phyloP scores from a whole-genome alignment of 192 early-diverging fungal genomes.

The Lunasporangiospora selenospora region DNA sequence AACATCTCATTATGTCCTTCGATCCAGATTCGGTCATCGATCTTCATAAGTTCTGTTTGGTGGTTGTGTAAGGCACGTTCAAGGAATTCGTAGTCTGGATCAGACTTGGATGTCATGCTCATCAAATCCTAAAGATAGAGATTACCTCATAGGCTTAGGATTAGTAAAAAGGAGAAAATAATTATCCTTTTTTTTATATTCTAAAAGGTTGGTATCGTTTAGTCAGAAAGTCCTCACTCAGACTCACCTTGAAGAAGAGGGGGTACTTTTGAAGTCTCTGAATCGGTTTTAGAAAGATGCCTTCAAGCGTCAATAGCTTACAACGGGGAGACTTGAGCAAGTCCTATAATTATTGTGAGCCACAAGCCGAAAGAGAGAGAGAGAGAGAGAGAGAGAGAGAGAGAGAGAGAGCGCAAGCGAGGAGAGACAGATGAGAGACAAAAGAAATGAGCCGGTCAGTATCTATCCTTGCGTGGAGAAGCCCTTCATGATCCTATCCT shows the following conservation, averaged over 20 bases:
- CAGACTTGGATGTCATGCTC: conserved; percentile 17
- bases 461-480: too few relatives aligned
- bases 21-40: conserved; percentile 46
- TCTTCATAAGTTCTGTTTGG: conserved; percentile 34
- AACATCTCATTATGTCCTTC: conserved; percentile 46
- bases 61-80: conserved; percentile 26
- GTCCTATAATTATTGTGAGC: conserved; percentile 8
- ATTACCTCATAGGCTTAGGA: too few relatives aligned
- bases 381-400: too few relatives aligned
- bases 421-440: too few relatives aligned
- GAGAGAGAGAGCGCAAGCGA: too few relatives aligned
- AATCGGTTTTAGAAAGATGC: conserved; percentile 53
- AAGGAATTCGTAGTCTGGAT: conserved; percentile 26
- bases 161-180: too few relatives aligned
- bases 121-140: conserved; percentile 16
- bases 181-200: too few relatives aligned
- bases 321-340: conserved; percentile 40
- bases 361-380: too few relatives aligned
- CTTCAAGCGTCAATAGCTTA: conserved; percentile 49
- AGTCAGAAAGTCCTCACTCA: too few relatives aligned
- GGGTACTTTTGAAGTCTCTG: conserved; percentile 57
- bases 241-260: conserved; percentile 52
- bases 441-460: too few relatives aligned
- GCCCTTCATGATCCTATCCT: too few relatives aligned
- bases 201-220: too few relatives aligned